Evolutionary conservation across 345 rosid species (phyloP).

Genomic region (Eutrema japonicum): DNA sequence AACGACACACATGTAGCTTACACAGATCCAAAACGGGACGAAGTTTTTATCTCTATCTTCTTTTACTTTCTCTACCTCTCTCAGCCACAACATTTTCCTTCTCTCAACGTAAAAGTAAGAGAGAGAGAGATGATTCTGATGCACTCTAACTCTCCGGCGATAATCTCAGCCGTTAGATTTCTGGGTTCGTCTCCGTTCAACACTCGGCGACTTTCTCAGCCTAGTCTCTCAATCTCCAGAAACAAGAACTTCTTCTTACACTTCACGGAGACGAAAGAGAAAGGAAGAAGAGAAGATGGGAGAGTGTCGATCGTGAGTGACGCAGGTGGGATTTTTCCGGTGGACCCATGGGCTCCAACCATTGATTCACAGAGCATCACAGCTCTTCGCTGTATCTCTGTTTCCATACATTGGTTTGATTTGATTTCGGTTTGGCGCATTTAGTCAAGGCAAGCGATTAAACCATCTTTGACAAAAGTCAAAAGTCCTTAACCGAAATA

Average conservation of each 20-base stretch:
- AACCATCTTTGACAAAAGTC: not conserved
- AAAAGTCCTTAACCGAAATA: not conserved
- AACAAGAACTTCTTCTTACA: constrained; percentile 35
- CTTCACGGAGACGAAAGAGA: constrained; percentile 23
- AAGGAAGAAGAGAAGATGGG: constrained; percentile 25
- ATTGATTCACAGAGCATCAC: constrained; percentile 79
- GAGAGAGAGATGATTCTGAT: constrained; percentile 33
- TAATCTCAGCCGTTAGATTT: constrained; percentile 32
- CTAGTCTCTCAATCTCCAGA: constrained; percentile 13
- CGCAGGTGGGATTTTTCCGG: constrained; percentile 64
- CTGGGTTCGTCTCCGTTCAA: constrained; percentile 27
- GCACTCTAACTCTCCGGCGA: constrained; percentile 29
- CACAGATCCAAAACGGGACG: constrained; percentile 16
- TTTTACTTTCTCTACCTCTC: not conserved
- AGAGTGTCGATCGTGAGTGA: constrained; percentile 50
- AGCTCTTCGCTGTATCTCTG: constrained; percentile 77
- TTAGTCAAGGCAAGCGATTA: not conserved
- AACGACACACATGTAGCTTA: constrained; percentile 27
- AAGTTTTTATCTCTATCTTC: constrained; percentile 9
- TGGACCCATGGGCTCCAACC: constrained; percentile 87
- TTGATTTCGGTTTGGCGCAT: constrained; percentile 1
- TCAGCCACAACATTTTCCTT: constrained; percentile 13
- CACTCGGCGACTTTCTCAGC: constrained; percentile 4
- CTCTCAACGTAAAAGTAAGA: constrained; percentile 1
- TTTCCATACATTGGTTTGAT: constrained; percentile 51